Conservation (phyloP, 768 basidiomycete species). For the Serendipita sp. region DNA sequence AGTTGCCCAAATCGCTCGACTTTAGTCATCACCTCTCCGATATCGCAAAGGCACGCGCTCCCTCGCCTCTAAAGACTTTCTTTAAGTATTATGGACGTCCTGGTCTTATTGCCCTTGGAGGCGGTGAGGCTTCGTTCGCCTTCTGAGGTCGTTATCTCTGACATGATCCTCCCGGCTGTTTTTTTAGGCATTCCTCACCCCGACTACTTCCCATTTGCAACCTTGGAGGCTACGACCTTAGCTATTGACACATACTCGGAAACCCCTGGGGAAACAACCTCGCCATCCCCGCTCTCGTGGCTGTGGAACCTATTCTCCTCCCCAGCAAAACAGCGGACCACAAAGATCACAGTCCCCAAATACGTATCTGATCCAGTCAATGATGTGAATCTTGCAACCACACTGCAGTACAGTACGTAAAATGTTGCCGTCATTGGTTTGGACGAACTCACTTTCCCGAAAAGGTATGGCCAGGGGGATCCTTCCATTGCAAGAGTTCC, state of each 20-base stretch:
- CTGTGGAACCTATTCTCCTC: slow-evolving; percentile 7
- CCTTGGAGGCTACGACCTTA: slow-evolving; percentile 24
- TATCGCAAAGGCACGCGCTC: slow-evolving; percentile 30
- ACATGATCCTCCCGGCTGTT: neutral
- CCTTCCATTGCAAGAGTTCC: slow-evolving; percentile 38
- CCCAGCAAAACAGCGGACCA: slow-evolving; percentile 28
- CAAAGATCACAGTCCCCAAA: slow-evolving; percentile 43
- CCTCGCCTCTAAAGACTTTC: slow-evolving; percentile 51
- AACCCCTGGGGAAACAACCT: neutral
- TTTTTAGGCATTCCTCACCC: slow-evolving; percentile 55
- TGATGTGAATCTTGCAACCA: slow-evolving; percentile 42
- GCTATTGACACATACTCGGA: neutral
- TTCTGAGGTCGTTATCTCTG: too few relatives aligned
- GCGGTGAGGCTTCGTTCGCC: slow-evolving; percentile 28
- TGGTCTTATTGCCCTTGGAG: slow-evolving; percentile 45
- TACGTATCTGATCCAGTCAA: slow-evolving; percentile 27
- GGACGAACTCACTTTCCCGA: neutral
- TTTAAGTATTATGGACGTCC: slow-evolving; percentile 41
- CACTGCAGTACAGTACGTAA: slow-evolving; percentile 51
- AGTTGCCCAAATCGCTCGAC: slow-evolving; percentile 32
- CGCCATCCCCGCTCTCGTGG: neutral
- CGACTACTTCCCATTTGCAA: slow-evolving; percentile 54
- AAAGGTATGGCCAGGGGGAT: slow-evolving; percentile 34
- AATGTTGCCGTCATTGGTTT: neutral
- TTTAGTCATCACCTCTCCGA: slow-evolving; percentile 55